Conservation (phyloP, 345 rosid genomes). For the Citrus medica region DNA sequence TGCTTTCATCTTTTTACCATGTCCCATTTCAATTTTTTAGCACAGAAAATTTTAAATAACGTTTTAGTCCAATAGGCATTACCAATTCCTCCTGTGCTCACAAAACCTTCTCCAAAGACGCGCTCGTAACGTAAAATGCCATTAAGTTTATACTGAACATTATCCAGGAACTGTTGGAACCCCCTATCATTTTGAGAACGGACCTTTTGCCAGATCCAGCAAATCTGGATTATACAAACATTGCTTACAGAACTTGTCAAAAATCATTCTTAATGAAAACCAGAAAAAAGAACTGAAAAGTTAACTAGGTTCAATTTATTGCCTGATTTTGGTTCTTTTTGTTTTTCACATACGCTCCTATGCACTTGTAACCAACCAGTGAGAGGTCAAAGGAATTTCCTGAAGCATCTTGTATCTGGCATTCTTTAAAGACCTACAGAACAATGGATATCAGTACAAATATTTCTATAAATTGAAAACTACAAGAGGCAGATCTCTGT, state of each 20-base stretch:
- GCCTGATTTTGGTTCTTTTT: conserved; percentile 98
- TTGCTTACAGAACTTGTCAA: conserved; percentile 4
- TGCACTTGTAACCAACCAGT: conserved; percentile 80
- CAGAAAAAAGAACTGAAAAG: conserved; percentile 11
- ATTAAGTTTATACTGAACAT: conserved; percentile 78
- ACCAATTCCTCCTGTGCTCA: conserved; percentile 98
- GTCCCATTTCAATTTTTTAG: neutral
- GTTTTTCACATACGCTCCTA: conserved; percentile 93
- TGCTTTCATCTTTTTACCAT: neutral
- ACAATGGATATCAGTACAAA: neutral
- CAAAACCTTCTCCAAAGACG: conserved; percentile 89
- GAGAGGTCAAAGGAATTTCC: conserved; percentile 82
- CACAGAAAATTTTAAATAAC: neutral
- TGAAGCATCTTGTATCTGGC: conserved; percentile 42
- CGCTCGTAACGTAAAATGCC: conserved; percentile 92
- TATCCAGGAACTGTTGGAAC: conserved; percentile 96
- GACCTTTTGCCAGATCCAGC: conserved; percentile 94
- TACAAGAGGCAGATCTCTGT: neutral
- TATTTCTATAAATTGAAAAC: neutral
- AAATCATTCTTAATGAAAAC: conserved; percentile 10
- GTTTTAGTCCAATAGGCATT: conserved; percentile 19
- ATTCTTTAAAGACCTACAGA: conserved; percentile 79
- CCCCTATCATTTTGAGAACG: conserved; percentile 72
- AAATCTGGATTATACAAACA: conserved; percentile 57
- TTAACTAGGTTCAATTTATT: conserved; percentile 3